Percentiles rank a stretch among this genome's conserved stretches.
These are phyloP conservation scores for Trichoderma afroharzianum DNA, from an alignment of 2,329 filamentous ascomycete genomes.

Conservation along the genomic window DNA sequence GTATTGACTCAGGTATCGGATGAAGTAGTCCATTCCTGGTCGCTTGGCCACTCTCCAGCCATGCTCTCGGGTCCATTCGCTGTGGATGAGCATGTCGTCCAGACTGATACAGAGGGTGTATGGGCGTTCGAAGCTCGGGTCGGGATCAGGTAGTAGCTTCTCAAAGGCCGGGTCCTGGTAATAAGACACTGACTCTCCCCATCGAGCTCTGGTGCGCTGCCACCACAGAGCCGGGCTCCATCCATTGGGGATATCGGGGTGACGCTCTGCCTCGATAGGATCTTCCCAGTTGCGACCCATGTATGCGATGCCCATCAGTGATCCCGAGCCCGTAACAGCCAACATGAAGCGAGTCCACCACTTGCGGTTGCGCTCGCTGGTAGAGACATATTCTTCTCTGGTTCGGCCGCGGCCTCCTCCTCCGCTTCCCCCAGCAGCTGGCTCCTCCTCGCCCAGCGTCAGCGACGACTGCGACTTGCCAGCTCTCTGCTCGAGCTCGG, in stretches of 20 bases:
- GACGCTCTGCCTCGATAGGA: constrained; percentile 65
- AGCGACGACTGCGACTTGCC: constrained; percentile 32
- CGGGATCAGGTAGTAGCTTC: constrained; percentile 81
- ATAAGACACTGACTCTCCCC: constrained; percentile 75
- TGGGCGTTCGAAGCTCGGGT: constrained; percentile 76
- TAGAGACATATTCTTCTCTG: constrained; percentile 81
- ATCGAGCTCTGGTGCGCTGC: constrained; percentile 71
- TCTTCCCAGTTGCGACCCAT: constrained; percentile 88
- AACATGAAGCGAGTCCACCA: constrained; percentile 75
- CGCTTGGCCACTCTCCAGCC: constrained; percentile 95
- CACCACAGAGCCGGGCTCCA: constrained; percentile 76
- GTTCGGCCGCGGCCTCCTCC: constrained; percentile 35
- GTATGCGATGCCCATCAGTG: constrained; percentile 62
- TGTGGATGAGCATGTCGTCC: constrained; percentile 92
- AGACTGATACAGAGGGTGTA: constrained; percentile 91
- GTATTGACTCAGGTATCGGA: constrained; percentile 95
- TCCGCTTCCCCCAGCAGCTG: constrained; percentile 26
- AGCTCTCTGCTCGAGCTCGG: constrained; percentile 57
- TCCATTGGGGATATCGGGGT: constrained; percentile 73
- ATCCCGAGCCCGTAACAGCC: constrained; percentile 52
- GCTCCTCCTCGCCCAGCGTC: constrained; percentile 36
- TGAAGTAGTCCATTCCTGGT: constrained; percentile 93
- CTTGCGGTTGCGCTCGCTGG: constrained; percentile 76
- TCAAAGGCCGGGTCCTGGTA: constrained; percentile 95
- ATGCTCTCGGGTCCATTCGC: constrained; percentile 89